Evolutionary conservation across 169 alveolate genomes (phyloP), one percentile per base, ranked within the genome.

Genomic region (Cryptosporidium ubiquitum): DNA sequence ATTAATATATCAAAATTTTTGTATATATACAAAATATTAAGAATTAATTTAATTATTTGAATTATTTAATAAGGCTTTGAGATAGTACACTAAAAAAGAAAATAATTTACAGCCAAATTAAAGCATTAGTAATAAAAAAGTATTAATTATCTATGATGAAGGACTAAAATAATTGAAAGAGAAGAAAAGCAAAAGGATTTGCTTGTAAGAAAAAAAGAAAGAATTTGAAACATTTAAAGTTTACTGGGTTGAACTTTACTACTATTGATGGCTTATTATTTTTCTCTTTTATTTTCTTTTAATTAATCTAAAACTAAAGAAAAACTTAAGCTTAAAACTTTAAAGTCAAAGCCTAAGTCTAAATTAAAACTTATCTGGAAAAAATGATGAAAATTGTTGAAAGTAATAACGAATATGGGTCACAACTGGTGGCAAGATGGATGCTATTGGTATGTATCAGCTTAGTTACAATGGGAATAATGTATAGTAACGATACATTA

Each of bases 381-480:
- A 64, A 31, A 14, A 64, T 64, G 71, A 64, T 64, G 71, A 64
- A 64, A 29, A 64, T 64, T n/a, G 69, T 79, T 23, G 75, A 58
- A 23, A 69, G 69, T 42, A 58, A 79, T 64, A 66, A 44, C 39
- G 89, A 79, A 23, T 61, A 64, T 44, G 75, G 73, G 2, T 79
- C 89, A 14, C 89, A 58, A 42, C 3, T 79, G 5, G 74, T 79
- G 20, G 89, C 89, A 42, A 49, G 89, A 29, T 79, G 89, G 89
- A 79, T 79, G 75, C 69, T 79, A 37, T 47, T 79, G 37, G 75
- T 64, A 4, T 61, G 89, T 79, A 79, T 79, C 6, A 79, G 89
- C 58, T 47, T 79, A 42, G 89, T 79, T 16, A 79, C 89, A 5
- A 79, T 79, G 89, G 89, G 89, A 7, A 79, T 79, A 23, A 79